These are phyloP conservation scores for Bolboschoenus planiculmis DNA, from an alignment of 176 grass and related monocot genomes.

Conservation along the genomic window DNA sequence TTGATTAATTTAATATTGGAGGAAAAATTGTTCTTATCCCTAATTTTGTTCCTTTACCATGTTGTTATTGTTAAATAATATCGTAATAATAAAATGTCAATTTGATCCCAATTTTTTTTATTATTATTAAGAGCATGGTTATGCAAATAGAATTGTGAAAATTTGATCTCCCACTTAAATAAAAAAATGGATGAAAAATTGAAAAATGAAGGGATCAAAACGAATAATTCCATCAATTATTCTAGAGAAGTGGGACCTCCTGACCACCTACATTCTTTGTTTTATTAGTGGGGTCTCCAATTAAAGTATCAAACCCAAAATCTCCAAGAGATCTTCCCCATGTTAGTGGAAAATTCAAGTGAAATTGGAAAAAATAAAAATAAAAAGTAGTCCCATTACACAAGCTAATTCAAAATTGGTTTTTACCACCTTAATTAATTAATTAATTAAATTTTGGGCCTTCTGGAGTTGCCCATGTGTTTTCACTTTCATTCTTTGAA, in stretches of 20 bases:
- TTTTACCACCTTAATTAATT: background rate
- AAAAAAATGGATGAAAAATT: background rate
- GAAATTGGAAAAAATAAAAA: constrained; percentile 5
- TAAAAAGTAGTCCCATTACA: background rate
- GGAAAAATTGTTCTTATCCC: background rate
- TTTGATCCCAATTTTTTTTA: background rate
- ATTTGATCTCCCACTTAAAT: background rate
- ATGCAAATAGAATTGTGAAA: background rate
- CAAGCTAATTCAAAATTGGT: constrained; percentile 16
- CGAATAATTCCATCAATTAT: background rate
- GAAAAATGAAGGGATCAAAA: background rate
- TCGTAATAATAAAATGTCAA: background rate
- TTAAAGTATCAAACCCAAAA: constrained; percentile 15
- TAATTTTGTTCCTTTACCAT: background rate
- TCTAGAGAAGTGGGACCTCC: background rate
- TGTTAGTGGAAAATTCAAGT: constrained; percentile 20
- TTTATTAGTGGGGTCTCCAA: constrained; percentile 14
- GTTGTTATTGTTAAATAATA: background rate
- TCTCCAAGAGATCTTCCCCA: constrained; percentile 16
- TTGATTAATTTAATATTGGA: background rate
- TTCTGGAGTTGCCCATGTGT: background rate
- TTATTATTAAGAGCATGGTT: no score
- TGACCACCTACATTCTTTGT: constrained; percentile 5
- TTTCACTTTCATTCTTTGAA: background rate
- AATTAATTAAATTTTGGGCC: no score